Base-by-base conservation (phyloP, 2,329 filamentous ascomycete species). In the Aspergillus terreus region DNA sequence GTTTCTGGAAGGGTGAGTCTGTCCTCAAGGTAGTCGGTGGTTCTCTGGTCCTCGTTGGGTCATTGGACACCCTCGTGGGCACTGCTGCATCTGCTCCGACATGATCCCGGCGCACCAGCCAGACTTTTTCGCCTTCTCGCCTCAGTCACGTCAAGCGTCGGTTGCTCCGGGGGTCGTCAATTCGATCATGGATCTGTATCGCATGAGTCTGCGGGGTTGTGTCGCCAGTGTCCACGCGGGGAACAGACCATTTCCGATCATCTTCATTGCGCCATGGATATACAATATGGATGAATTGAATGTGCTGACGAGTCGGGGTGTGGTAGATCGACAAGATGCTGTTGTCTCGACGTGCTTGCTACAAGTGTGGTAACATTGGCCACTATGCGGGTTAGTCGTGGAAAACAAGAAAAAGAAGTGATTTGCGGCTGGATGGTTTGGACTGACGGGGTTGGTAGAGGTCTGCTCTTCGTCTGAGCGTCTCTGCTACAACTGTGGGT, bases 401-500 rank as follows among this genome's bases (percentile, higher is more conserved):
- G 51, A 40, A 40, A 50, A 44, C 53, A 41, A 38, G 35, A 38
- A 38, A 7, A n/a, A 42, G 46, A 43, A 78, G 69, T 76, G 75
- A 64, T 75, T 78, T 60, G 46, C 74, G 79, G 76, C 77, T 79
- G 67, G 46, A 35, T 32, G 47, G 46, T 33, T 80, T 42, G 40
- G 80, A 78, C 81, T 70, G 63, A 74, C 51, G 21, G 53, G 40
- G 56, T 59, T 42, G 53, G 78, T 70, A 82, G 92, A 97, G 82
- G 92, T 96, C 63, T 99, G 94, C 87, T 94, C 92, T 57, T 96
- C 92, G 54, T 88, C 92, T 54, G 92, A 99, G 82, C 90, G 94
- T 70, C 88, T 99, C 68, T 99, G 94, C 87, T 99, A 99, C 80
- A 99, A 99, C 82, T 99, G 94, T 92, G 80, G 73, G 86, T 77